Evolutionary conservation across 2,329 filamentous ascomycete genomes (phyloP).

Genomic region (Trichoderma sp.): DNA sequence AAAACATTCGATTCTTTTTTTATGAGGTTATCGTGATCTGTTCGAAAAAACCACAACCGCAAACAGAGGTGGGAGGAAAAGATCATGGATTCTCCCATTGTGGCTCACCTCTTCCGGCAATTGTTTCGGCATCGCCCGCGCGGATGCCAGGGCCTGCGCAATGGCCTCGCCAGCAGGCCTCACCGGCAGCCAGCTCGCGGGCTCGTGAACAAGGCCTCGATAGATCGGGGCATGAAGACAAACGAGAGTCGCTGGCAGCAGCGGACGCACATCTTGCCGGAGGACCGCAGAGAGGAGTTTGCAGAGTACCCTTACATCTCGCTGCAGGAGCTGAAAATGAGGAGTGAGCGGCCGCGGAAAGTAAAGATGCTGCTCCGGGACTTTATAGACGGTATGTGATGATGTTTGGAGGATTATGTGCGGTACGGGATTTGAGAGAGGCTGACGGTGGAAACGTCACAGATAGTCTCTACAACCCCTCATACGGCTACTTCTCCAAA

Average conservation of each 20-base stretch:
- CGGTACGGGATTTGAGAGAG: too few relatives aligned
- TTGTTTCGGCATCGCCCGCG: constrained; percentile 68
- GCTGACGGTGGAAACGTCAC: constrained; percentile 13
- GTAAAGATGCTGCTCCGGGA: constrained; percentile 98
- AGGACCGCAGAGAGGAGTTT: constrained; percentile 80
- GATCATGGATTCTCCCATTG: constrained; percentile 77
- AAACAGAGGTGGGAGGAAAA: too few relatives aligned
- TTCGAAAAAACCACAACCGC: not conserved
- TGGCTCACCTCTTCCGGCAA: constrained; percentile 79
- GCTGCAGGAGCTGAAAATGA: constrained; percentile 70
- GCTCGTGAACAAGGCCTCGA: constrained; percentile 37
- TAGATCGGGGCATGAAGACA: constrained; percentile 45
- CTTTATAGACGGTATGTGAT: constrained; percentile 90
- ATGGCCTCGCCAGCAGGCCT: constrained; percentile 26
- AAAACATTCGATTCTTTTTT: not conserved
- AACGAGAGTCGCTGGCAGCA: constrained; percentile 84
- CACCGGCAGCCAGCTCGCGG: constrained; percentile 27
- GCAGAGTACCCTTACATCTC: constrained; percentile 82
- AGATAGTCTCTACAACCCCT: constrained; percentile 93
- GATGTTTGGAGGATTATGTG: too few relatives aligned
- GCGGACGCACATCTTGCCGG: constrained; percentile 70
- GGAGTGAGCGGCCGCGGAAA: constrained; percentile 74
- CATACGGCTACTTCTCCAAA: constrained; percentile 95
- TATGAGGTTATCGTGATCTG: constrained; percentile 14
- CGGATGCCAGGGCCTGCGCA: constrained; percentile 38